Base-by-base conservation (phyloP, 805 yeast species). In the Starmerella etchellsii region DNA sequence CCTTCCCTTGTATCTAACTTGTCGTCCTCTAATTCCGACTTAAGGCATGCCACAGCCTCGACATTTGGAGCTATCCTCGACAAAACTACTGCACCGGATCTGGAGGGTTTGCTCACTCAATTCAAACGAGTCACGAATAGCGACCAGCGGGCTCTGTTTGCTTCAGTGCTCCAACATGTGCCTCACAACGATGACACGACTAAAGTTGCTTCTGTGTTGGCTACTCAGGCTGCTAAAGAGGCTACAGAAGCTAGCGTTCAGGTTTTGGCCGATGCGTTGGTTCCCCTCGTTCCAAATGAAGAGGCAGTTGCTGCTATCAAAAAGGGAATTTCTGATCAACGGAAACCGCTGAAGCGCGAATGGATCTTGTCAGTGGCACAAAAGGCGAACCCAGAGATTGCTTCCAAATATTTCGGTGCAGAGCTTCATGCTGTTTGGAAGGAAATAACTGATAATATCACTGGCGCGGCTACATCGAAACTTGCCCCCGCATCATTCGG, bases 11-110 rank as follows among this genome's bases (percentile, higher is more conserved):
- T 74, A 28, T 57, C 78, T 2, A 68, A 73, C 8, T 63, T 82
- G 44, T 79, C 81, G 48, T 76, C 91, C 10, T 63, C 85, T 2
- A 87, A 84, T 53, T 81, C 73, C 20, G 37, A 54, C n/a, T 76
- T 80, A 1, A 71, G 88, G 46, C 44, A 47, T 9, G 69, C 70
- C 16, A 67, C 82, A 2, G 54, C 61, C 10, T 48, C 62, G 9
- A 55, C 70, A 2, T 55, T 69, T 3, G 43, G 56, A 3, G 22
- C 52, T 10, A 43, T 56, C 2, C 47, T 69, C 27, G 44, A 54
- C 10, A 54, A 56, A 10, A 53, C 54, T 4, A 56, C 53, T 2
- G 60, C 48, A 2, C 55, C 61, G 19, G 54, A 76, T 16, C 57
- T 73, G 2, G 73, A 68, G 35, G 83, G 78, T 50, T 48, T 77